Base-by-base conservation (phyloP, 2,329 filamentous ascomycete genomes). In the Didymella keratinophila region DNA sequence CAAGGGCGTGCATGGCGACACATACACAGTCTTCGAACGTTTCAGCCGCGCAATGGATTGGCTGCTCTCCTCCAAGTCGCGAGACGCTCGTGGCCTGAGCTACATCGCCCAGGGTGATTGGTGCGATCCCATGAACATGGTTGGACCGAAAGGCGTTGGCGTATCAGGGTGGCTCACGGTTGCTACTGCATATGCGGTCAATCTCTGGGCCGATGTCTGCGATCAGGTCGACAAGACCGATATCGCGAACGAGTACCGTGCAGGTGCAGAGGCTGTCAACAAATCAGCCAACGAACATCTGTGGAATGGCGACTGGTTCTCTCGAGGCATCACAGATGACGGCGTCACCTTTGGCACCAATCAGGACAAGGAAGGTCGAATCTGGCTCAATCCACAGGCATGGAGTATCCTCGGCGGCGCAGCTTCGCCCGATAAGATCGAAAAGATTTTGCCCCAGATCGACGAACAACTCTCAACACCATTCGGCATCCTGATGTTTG, bases 41-140 rank as follows among this genome's bases (percentile, higher is more conserved):
- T 79, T 86, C 70, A 79, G 79, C 68, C 79, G 81, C n/a, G 83
- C 84, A 37, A 85, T 86, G 82, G 80, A 86, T 71, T 86, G 83
- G 82, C 75, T 86, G 0, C 76, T 86, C 7, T 72, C 70, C 2
- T 63, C 61, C 1, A 66, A 64, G 4, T 77, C 81, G 2, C 81
- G 83, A 49, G 84, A 86, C 61, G 69, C 79, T 21, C 81, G 83
- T 3, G 84, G 84, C 0, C 77, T 86, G 7, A 84, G 81, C 68
- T 86, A 82, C 73, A 85, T 86, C 62, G 83, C 83, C 0, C 83
- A 86, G 69, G 84, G 84, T 34, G 84, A 86, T 68, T 86, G 84
- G 84, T 86, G 84, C 63, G 84, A 86, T 60, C 84, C 84, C 3
- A 84, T 86, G 81, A 86, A 86, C 71, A 86, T 86, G 84, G 84